Conservation (phyloP, 768 basidiomycete genomes). For the Lactifluus rugatus region DNA sequence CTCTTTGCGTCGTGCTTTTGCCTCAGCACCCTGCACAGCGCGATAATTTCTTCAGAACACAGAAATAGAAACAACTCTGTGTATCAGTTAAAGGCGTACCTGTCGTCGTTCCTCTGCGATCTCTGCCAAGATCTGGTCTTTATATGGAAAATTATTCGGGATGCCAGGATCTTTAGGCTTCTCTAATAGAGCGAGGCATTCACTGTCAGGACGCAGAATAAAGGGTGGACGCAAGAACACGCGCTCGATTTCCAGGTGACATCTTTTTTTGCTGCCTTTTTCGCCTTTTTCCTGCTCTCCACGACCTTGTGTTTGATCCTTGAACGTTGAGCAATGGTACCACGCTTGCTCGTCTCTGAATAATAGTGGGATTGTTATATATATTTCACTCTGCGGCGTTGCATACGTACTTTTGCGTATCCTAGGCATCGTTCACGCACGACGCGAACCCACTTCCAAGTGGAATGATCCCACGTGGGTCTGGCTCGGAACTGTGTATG, state of each 20-base stretch:
- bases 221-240: constrained; percentile 24
- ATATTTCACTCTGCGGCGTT: background rate
- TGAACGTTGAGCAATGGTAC: constrained; percentile 59
- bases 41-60: background rate
- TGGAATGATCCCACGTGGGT: background rate
- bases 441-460: background rate
- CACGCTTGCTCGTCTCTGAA: constrained; percentile 76
- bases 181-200: constrained; percentile 33
- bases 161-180: constrained; percentile 87
- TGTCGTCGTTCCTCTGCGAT: constrained; percentile 70
- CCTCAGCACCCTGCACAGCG: constrained; percentile 55
- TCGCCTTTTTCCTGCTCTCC: constrained; percentile 68
- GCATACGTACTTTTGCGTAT: constrained; percentile 22
- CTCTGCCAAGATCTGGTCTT: constrained; percentile 89
- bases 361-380: background rate
- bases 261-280: constrained; percentile 69
- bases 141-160: constrained; percentile 88
- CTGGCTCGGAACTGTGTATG: background rate
- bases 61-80: too few species aligned
- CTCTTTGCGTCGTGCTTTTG: constrained; percentile 57
- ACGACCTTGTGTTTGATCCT: constrained; percentile 66
- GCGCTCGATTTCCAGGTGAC: constrained; percentile 82
- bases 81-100: constrained; percentile 45
- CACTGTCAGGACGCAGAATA: constrained; percentile 2
- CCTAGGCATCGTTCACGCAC: constrained; percentile 15